phyloP scores from a whole-genome alignment of 768 basidiomycete genomes.

The Tulasnella sp. region DNA sequence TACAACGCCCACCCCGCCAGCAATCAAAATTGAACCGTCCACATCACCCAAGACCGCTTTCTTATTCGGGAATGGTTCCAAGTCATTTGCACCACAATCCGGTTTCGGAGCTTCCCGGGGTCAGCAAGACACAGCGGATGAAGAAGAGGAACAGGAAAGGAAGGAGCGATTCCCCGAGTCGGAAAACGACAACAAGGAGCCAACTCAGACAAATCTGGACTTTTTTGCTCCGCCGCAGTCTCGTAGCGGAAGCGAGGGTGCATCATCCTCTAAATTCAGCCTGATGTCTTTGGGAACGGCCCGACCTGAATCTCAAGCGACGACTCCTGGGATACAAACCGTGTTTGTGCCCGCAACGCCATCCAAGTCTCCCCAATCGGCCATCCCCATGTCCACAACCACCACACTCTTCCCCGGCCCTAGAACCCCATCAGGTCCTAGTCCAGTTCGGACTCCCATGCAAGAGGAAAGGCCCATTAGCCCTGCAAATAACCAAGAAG shows the following conservation, averaged over 20 bases:
- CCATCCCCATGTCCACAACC: slow-evolving; percentile 38
- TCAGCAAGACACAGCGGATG: slow-evolving; percentile 14
- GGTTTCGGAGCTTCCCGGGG: not conserved
- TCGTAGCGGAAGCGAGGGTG: not conserved
- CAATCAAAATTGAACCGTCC: not conserved
- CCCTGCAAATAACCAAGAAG: slow-evolving; percentile 5
- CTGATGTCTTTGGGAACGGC: slow-evolving; percentile 16
- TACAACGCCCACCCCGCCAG: not conserved
- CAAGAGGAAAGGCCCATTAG: slow-evolving; percentile 30
- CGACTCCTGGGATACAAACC: slow-evolving; percentile 1
- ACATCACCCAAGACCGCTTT: not conserved
- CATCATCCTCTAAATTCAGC: slow-evolving; percentile 8
- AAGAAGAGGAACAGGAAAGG: slow-evolving; percentile 28
- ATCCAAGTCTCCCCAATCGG: slow-evolving; percentile 12
- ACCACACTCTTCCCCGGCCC: slow-evolving; percentile 23
- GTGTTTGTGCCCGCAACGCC: not conserved
- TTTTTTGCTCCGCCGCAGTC: not conserved
- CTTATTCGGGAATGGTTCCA: not conserved
- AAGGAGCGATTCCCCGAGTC: slow-evolving; percentile 28
- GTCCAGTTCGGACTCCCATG: slow-evolving; percentile 19
- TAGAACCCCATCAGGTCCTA: slow-evolving; percentile 30
- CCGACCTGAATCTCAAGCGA: not conserved
- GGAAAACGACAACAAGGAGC: slow-evolving; percentile 26
- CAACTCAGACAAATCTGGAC: not conserved
- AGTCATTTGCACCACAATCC: not conserved